phyloP scores from a whole-genome alignment of 2,329 filamentous ascomycete species.

The Cercospora zeina region DNA sequence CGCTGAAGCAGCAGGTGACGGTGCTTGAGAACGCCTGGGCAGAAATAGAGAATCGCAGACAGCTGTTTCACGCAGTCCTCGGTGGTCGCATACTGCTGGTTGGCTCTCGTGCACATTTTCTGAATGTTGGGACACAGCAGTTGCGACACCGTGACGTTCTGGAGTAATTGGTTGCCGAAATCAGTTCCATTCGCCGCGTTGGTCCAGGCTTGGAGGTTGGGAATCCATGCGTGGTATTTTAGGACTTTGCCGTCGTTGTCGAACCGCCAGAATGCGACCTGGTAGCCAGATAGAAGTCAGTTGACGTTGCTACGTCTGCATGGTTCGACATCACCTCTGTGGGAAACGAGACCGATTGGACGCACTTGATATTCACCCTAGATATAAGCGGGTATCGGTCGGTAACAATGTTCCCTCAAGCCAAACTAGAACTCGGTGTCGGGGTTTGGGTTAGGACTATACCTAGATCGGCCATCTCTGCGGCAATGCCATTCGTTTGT shows the following conservation, averaged over 20 bases:
- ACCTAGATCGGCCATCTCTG: too few species aligned
- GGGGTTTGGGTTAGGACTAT: too few species aligned
- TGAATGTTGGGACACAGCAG: conserved; percentile 44
- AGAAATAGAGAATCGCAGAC: conserved; percentile 19
- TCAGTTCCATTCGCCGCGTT: conserved; percentile 32
- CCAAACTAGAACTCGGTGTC: too few species aligned
- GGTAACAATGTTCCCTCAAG: too few species aligned
- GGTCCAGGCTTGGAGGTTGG: conserved; percentile 46
- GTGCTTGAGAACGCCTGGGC: background rate
- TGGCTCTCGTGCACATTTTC: conserved; percentile 41
- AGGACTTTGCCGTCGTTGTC: conserved; percentile 48
- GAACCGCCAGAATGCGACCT: conserved; percentile 52
- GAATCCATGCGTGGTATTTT: conserved; percentile 51
- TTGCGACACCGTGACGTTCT: conserved; percentile 36
- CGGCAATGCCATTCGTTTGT: too few species aligned
- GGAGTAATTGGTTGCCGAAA: conserved; percentile 35
- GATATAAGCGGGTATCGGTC: too few species aligned
- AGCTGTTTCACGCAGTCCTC: conserved; percentile 41
- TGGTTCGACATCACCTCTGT: too few species aligned
- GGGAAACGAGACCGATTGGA: conserved; percentile 18
- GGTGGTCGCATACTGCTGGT: conserved; percentile 42
- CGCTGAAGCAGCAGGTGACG: conserved; percentile 16
- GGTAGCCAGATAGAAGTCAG: background rate
- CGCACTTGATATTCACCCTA: too few species aligned
- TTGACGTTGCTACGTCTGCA: background rate